Evolutionary conservation across 2,329 filamentous ascomycete species (phyloP), one percentile per base, ranked within the genome.

Genomic region (Cytospora piceae): DNA sequence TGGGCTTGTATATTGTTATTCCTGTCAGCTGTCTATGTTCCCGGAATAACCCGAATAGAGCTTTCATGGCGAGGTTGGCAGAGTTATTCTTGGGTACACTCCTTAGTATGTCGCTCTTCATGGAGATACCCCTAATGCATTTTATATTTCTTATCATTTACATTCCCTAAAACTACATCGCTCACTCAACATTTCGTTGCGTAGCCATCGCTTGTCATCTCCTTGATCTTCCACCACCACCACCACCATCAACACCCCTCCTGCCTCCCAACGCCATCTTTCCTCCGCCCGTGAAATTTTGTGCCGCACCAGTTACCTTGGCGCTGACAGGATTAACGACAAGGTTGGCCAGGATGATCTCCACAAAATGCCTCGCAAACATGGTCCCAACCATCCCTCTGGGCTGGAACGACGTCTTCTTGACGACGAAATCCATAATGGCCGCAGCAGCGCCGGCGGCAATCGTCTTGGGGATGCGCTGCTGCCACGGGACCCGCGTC

Each of bases 401-500:
- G 1, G 65, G 65, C n/a, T 62, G 57, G 31, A 67, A 49, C 4
- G 51, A 58, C 4, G 65, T 65, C 54, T 67, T 67, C 46, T 64
- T 65, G 12, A 67, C 52, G 14, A 65, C 27, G 14, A 67, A 67
- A 20, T 67, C 65, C 46, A 64, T 67, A 17, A 67, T 64, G 1
- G 65, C 65, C 17, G 65, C 65, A 17, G 65, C 62, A 6, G 60
- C 46, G 8, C 65, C 65, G 3, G 61, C 62, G 4, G 65, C 59
- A 8, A 67, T 59, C 2, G 65, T 67, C 58, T 55, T 42, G 24
- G 65, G 65, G 15, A 67, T 65, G 2, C 65, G 62, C 58, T 67
- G 65, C 55, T 67, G 65, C 65, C 65, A 67, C 3, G 65, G 65
- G 5, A 67, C n/a, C 49, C 65, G 62, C 24, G 62, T 67, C 14